Percentiles rank a stretch among this genome's conserved stretches.
phyloP scores from a whole-genome alignment of 768 basidiomycete genomes.

The Rhizopogon vesiculosus region DNA sequence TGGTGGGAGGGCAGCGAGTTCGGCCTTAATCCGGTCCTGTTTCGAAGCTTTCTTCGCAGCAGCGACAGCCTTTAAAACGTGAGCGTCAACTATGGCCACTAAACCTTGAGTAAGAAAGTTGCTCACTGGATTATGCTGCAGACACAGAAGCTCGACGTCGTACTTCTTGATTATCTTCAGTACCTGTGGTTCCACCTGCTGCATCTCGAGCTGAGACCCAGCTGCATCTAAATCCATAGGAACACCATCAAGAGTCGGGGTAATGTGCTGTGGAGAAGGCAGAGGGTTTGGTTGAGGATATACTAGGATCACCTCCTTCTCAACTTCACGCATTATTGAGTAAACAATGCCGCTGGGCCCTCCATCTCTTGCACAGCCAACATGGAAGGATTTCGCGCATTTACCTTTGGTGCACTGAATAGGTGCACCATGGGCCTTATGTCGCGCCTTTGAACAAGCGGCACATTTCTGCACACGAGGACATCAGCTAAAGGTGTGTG shows the following conservation, averaged over 20 bases:
- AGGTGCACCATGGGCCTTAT: conserved; percentile 71
- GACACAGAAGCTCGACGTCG: conserved; percentile 73
- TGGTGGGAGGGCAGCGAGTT: conserved; percentile 62
- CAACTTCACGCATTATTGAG: conserved; percentile 58
- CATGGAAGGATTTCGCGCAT: conserved; percentile 90
- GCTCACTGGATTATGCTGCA: conserved; percentile 89
- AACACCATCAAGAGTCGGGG: conserved; percentile 1
- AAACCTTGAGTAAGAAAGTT: neutral
- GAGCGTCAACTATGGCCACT: neutral
- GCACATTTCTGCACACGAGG: conserved; percentile 74
- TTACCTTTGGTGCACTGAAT: conserved; percentile 95
- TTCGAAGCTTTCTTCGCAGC: conserved; percentile 73
- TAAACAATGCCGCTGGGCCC: conserved; percentile 52
- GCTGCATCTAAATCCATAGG: neutral
- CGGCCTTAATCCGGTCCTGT: conserved; percentile 65
- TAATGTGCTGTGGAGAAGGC: neutral
- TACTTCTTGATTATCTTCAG: conserved; percentile 71
- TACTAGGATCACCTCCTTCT: conserved; percentile 75
- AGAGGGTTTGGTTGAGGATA: conserved; percentile 29
- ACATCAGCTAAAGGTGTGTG: neutral
- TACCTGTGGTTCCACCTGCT: conserved; percentile 23
- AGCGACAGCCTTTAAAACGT: conserved; percentile 52
- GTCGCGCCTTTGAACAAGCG: conserved; percentile 65
- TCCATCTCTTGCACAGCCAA: conserved; percentile 77
- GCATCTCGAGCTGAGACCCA: neutral